phyloP scores from a whole-genome alignment of 768 basidiomycete genomes.

The Tricholoma saponaceum region DNA sequence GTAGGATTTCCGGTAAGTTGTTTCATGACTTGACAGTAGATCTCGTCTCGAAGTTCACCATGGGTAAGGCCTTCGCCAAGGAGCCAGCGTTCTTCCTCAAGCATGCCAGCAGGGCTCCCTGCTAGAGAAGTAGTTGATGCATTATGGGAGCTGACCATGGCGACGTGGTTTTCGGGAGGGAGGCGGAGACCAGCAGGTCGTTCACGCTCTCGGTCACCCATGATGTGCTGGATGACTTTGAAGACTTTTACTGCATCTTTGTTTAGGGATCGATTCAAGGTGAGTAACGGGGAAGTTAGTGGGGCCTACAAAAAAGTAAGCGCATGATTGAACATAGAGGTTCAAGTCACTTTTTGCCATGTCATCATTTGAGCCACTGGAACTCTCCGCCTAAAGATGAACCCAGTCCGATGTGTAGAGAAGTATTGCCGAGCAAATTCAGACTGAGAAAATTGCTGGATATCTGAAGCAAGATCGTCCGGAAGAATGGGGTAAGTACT shows the following conservation, averaged over 20 bases:
- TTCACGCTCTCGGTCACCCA: slow-evolving; percentile 88
- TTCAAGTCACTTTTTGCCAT: slow-evolving; percentile 70
- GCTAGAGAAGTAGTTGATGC: slow-evolving; percentile 44
- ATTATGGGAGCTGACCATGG: slow-evolving; percentile 41
- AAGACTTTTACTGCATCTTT: slow-evolving; percentile 83
- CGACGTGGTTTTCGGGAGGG: slow-evolving; percentile 38
- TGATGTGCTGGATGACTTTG: slow-evolving; percentile 86
- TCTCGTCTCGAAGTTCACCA: slow-evolving; percentile 87
- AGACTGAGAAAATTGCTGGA: slow-evolving; percentile 81
- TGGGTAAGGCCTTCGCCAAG: slow-evolving; percentile 74
- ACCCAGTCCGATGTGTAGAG: slow-evolving; percentile 84
- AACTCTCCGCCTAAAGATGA: slow-evolving; percentile 78
- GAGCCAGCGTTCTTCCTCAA: slow-evolving; percentile 89
- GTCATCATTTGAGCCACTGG: slow-evolving; percentile 86
- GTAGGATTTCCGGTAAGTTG: slow-evolving; percentile 82
- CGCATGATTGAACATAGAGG: background rate
- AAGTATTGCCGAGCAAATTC: slow-evolving; percentile 88
- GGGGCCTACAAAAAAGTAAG: slow-evolving; percentile 38
- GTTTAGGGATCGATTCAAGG: slow-evolving; percentile 58
- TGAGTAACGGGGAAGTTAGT: slow-evolving; percentile 70
- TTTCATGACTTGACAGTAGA: slow-evolving; percentile 91
- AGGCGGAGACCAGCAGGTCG: slow-evolving; percentile 47
- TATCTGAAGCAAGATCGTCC: slow-evolving; percentile 75
- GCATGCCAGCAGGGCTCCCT: slow-evolving; percentile 32
- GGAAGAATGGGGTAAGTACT: slow-evolving; percentile 80